A percentile compares a stretch with the other conserved stretches of the same genome.
These are phyloP conservation scores for Torulaspora indica DNA, from an alignment of 805 yeast genomes.

Conservation along the genomic window DNA sequence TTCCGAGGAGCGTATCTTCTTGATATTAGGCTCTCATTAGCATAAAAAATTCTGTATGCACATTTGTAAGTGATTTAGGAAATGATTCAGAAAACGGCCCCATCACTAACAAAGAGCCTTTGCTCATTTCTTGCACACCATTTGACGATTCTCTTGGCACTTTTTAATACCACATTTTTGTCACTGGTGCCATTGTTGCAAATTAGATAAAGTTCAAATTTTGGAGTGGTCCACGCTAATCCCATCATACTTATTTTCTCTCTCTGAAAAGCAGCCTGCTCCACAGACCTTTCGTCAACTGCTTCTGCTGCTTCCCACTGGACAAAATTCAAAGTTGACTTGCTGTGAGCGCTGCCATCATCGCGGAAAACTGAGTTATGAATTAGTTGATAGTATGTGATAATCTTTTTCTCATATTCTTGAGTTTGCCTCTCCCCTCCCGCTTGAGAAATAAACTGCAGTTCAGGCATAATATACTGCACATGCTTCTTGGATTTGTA, in stretches of 20 bases:
- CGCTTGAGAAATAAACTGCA: slow-evolving; percentile 18
- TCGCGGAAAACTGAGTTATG: slow-evolving; percentile 26
- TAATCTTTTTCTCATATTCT: slow-evolving; percentile 25
- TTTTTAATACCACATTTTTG: slow-evolving; percentile 50
- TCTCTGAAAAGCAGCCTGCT: slow-evolving; percentile 7
- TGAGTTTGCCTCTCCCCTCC: slow-evolving; percentile 10
- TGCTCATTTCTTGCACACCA: slow-evolving; percentile 76
- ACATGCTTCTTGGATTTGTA: slow-evolving; percentile 66
- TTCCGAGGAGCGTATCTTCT: slow-evolving; percentile 10
- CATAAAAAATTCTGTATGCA: background rate
- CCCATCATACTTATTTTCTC: slow-evolving; percentile 36
- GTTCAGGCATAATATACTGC: slow-evolving; percentile 40
- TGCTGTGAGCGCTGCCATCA: slow-evolving; percentile 30
- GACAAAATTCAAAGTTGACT: slow-evolving; percentile 45
- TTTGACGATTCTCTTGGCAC: slow-evolving; percentile 58
- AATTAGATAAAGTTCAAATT: slow-evolving; percentile 58
- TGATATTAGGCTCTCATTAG: background rate
- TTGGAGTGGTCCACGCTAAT: slow-evolving; percentile 52
- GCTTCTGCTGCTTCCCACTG: slow-evolving; percentile 37
- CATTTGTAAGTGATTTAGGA: background rate
- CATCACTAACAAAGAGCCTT: slow-evolving; percentile 68
- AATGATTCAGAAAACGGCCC: slow-evolving; percentile 50
- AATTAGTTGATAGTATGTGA: slow-evolving; percentile 28
- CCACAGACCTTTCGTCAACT: background rate
- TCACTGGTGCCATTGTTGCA: slow-evolving; percentile 50